Percentiles rank a stretch among this genome's conserved stretches.
Conservation (phyloP, 2,329 filamentous ascomycete genomes). For the Ploettnerulaceae sp. region DNA sequence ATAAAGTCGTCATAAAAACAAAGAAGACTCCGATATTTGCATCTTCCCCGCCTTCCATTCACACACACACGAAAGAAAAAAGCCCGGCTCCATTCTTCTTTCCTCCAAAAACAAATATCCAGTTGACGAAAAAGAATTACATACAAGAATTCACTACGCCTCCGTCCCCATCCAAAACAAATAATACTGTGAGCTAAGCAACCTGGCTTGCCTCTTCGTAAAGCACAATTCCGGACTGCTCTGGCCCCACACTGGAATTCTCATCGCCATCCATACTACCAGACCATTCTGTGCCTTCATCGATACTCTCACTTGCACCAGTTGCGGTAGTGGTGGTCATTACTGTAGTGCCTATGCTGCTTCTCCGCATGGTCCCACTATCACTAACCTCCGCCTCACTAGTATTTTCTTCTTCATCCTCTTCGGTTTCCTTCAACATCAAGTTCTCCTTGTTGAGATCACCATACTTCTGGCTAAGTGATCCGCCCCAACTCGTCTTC, state of each 20-base stretch:
- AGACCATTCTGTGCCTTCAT: constrained; percentile 31
- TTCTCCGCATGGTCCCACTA: constrained; percentile 30
- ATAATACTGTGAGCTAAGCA: constrained; percentile 10
- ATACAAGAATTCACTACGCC: constrained; percentile 3
- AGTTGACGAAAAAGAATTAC: background rate
- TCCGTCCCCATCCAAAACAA: background rate
- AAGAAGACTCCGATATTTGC: background rate
- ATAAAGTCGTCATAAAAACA: constrained; percentile 5
- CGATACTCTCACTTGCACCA: constrained; percentile 26
- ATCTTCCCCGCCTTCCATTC: background rate
- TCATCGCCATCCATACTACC: constrained; percentile 28
- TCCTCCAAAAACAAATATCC: background rate
- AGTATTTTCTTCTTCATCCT: constrained; percentile 36
- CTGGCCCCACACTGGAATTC: constrained; percentile 6
- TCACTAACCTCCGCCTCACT: constrained; percentile 23
- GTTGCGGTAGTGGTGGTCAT: constrained; percentile 24
- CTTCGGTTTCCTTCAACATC: constrained; percentile 56
- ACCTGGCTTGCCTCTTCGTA: constrained; percentile 25
- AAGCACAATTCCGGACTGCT: constrained; percentile 18
- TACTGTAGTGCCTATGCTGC: constrained; percentile 31
- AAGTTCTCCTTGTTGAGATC: constrained; percentile 61
- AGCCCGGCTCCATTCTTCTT: background rate
- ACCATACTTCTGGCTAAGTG: constrained; percentile 38
- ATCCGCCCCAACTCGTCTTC: constrained; percentile 66
- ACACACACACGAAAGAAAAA: constrained; percentile 1